Base-by-base conservation (phyloP, 805 yeast genomes). In the Ogataea minuta region DNA sequence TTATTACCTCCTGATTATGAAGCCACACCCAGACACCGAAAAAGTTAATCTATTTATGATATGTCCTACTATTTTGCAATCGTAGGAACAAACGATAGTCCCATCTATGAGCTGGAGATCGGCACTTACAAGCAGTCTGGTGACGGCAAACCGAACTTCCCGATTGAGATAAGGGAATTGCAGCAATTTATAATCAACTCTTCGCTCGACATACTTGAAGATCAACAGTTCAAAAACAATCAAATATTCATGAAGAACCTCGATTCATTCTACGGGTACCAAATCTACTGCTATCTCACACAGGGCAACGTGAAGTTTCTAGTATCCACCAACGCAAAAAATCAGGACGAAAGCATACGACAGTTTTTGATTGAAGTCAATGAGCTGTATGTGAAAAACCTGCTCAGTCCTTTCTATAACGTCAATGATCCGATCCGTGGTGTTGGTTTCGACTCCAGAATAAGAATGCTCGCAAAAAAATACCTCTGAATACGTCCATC, bases 31-130 rank as follows among this genome's bases (percentile, higher is more conserved):
- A 13, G 23, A 23, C 39, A 34, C 42, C 32, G 32, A 31, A 34
- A 39, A 23, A 28, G 16, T 15, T 19, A 23, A 19, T 17, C n/a
- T 15, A 19, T 25, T 30, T 11, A 13, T 32, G 11, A 14, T 16
- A 79, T 84, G 81, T 84, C 95, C n/a, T 86, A 82, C 64, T 90
- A 89, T 61, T 79, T 93, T 54, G 84, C 95, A 4, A 82, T 93
- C 33, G 77, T 93, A 28, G 97, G 97, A 12, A 82, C 90, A 2
- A 74, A 76, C 25, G 98, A 93, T 59, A 76, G 76, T 46, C 96
- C 97, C 0, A 56, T 93, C 2, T 93, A 89, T 52, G 96, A 90
- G 56, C 72, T 88, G 6, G 96, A 89, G 55, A 81, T 90, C 39
- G 86, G 91, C 1, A 77, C 93, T 0, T 76, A 72, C 60, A 77